Conservation (phyloP, 2,329 filamentous ascomycete species). For the Corniculantispora saksenae region DNA sequence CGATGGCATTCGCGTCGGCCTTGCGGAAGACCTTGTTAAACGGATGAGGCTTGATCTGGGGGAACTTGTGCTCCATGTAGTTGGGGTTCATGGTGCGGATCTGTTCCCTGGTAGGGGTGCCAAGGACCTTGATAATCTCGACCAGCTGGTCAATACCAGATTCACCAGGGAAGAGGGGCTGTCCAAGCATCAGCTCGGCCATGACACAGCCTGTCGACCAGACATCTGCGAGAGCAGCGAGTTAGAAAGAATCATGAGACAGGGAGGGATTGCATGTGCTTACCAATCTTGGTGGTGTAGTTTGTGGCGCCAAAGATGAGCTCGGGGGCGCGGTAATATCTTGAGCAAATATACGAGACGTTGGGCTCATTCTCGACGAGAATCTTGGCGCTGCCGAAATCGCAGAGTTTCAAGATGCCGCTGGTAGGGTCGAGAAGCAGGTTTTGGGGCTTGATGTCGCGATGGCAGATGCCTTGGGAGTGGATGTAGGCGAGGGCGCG, state of each 20-base stretch:
- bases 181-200: slow-evolving; percentile 98
- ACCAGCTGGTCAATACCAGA: slow-evolving; percentile 98
- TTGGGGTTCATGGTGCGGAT: slow-evolving; percentile 99
- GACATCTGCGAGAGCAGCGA: slow-evolving; percentile 82
- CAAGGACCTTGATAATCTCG: slow-evolving; percentile 98
- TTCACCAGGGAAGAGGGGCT: slow-evolving; percentile 96
- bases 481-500: slow-evolving; percentile 97
- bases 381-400: slow-evolving; percentile 99
- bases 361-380: slow-evolving; percentile 98
- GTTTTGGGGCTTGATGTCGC: slow-evolving; percentile 99
- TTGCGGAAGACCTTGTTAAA: slow-evolving; percentile 99
- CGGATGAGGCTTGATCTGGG: slow-evolving; percentile 98
- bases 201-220: slow-evolving; percentile 99
- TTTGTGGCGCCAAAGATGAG: slow-evolving; percentile 98
- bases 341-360: slow-evolving; percentile 98
- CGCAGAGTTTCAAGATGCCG: slow-evolving; percentile 93
- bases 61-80: slow-evolving; percentile 99
- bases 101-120: slow-evolving; percentile 94
- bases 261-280: slow-evolving; percentile 33
- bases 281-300: slow-evolving; percentile 99
- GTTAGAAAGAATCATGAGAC: slow-evolving; percentile 35
- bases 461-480: slow-evolving; percentile 97
- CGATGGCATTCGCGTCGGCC: slow-evolving; percentile 88
- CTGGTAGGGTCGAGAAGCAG: slow-evolving; percentile 88
- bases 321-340: slow-evolving; percentile 97